These are phyloP conservation scores for Glonium stellatum DNA, from an alignment of 495 filamentous ascomycete species.

Conservation along the genomic window DNA sequence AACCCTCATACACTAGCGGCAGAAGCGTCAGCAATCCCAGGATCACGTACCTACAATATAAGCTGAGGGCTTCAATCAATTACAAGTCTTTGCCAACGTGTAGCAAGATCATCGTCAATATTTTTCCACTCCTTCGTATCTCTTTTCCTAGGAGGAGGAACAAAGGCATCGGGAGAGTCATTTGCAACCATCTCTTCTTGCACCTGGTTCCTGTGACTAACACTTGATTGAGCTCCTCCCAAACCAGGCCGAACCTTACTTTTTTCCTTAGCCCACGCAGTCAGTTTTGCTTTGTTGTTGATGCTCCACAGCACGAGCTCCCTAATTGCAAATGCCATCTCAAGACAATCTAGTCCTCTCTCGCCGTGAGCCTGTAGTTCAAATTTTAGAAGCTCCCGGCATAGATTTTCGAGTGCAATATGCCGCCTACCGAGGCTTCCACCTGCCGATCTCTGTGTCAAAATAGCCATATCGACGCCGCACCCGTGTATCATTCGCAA, in stretches of 20 bases:
- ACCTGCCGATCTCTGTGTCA: constrained; percentile 13
- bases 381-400: constrained; percentile 5
- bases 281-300: constrained; percentile 9
- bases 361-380: not conserved
- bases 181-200: too few relatives aligned
- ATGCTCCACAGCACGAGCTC: constrained; percentile 16
- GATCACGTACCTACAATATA: too few relatives aligned
- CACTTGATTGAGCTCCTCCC: too few relatives aligned
- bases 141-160: too few relatives aligned
- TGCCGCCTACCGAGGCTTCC: constrained; percentile 18
- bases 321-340: constrained; percentile 20
- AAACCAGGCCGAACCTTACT: constrained; percentile 2
- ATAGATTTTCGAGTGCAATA: constrained; percentile 18
- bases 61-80: too few relatives aligned
- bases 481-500: constrained; percentile 40
- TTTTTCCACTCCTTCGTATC: too few relatives aligned
- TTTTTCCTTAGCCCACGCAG: constrained; percentile 8
- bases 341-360: constrained; percentile 13
- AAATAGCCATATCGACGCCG: constrained; percentile 37
- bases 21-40: too few relatives aligned
- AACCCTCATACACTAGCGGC: too few relatives aligned
- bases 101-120: too few relatives aligned
- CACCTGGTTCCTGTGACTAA: too few relatives aligned
- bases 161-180: too few relatives aligned
- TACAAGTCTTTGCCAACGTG: too few relatives aligned